phyloP scores from a whole-genome alignment of 352 stramenopile genomes.

The Phytopythium cucurbitacearum region DNA sequence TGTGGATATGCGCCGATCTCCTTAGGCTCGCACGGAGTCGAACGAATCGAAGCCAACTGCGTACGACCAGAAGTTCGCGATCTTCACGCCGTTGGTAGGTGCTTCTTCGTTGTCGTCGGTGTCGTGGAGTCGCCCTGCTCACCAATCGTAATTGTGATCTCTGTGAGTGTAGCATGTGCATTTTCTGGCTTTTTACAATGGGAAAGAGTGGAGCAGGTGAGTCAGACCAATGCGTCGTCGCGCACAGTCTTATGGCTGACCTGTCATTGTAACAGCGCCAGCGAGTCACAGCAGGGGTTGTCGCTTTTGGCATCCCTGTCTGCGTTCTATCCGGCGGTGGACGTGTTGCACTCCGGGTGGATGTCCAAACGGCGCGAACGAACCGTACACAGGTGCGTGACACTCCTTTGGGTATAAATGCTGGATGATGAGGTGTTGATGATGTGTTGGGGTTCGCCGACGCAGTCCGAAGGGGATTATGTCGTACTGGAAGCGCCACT shows the following conservation, averaged over 20 bases:
- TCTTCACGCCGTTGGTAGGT: slow-evolving; percentile 63
- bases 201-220: slow-evolving; percentile 60
- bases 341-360: slow-evolving; percentile 61
- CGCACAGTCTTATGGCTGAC: neutral
- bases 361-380: slow-evolving; percentile 76
- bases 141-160: neutral
- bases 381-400: slow-evolving; percentile 44
- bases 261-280: slow-evolving; percentile 23
- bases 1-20: neutral
- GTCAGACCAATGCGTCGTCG: neutral
- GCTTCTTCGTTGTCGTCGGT: neutral
- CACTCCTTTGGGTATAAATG: neutral
- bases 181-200: slow-evolving; percentile 70
- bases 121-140: neutral
- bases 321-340: slow-evolving; percentile 69
- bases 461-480: slow-evolving; percentile 67
- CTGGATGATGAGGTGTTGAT: neutral
- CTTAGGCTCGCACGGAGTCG: slow-evolving; percentile 51
- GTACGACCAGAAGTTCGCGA: slow-evolving; percentile 75
- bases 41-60: slow-evolving; percentile 44
- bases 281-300: slow-evolving; percentile 72
- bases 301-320: slow-evolving; percentile 71
- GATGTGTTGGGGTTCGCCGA: neutral
- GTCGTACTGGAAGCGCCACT: slow-evolving; percentile 83
- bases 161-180: slow-evolving; percentile 48